Evolutionary conservation across 306 rosid genomes (phyloP), one percentile per base, ranked within the genome.

Genomic region (Inga leiocalycina): DNA sequence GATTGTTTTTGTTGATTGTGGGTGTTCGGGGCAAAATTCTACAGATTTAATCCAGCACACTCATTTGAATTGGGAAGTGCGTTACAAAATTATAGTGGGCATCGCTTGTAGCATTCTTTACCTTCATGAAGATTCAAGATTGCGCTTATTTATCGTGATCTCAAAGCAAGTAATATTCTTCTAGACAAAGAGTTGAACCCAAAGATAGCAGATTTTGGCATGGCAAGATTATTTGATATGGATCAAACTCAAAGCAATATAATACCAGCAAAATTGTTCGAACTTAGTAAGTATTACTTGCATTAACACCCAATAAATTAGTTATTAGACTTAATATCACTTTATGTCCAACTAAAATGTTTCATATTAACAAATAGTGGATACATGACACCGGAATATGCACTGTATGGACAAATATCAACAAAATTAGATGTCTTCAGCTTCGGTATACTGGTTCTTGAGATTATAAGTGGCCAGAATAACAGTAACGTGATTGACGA

Each of bases 381-480:
- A 41, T 93, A 89, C 48, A 91, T 89, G 93, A 85, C 97, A 68
- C 95, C 93, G 0, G 94, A 93, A 22, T 93, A 93, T 59, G 87
- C 41, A 17, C 56, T 72, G 56, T 72, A 78, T 14, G 91, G 93
- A 69, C 81, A 85, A 6, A 84, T 84, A 64, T 93, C 92, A 9
- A 56, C 79, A 0, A 87, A 89, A 17, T 90, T 89, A 0, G 90
- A 91, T 52, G 87, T 91, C 0, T 93, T 77, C 13, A 87, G 95
- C 30, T 89, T 93, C 67, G 92, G 93, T 8, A 88, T 91, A 1
- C 6, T 89, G 2, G 8, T 88, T 71, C 71, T 89, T 12, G 92
- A 91, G 54, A 91, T 91, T 8, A 17, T 91, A 14, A 81, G 86
- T 22, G 92, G 92, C 51, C 80, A 68, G 0, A 89, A 83, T 52